phyloP scores from a whole-genome alignment of 192 early-diverging fungal species.

The Coemansia furcata region DNA sequence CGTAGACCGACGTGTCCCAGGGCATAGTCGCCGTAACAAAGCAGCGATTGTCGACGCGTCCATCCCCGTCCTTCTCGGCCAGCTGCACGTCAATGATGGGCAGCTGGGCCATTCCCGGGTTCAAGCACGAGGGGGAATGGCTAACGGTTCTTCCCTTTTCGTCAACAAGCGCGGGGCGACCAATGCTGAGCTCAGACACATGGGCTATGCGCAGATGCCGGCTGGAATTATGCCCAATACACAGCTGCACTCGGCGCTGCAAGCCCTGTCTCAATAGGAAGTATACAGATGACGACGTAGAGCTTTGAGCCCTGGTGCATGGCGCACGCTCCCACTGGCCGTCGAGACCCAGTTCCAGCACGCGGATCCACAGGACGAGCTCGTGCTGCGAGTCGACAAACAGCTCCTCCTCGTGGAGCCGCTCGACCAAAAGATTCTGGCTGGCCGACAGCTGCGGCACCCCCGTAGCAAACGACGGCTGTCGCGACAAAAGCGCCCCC shows the following conservation, averaged over 20 bases:
- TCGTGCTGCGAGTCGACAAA: slow-evolving; percentile 67
- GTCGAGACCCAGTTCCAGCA: slow-evolving; percentile 62
- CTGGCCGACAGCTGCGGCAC: slow-evolving; percentile 17
- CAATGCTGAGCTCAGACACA: slow-evolving; percentile 11
- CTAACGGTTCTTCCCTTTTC: slow-evolving; percentile 51
- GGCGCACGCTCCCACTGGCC: slow-evolving; percentile 56
- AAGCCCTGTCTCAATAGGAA: slow-evolving; percentile 73
- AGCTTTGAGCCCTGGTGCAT: slow-evolving; percentile 1
- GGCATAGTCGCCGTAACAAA: slow-evolving; percentile 56
- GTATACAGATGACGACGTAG: slow-evolving; percentile 6
- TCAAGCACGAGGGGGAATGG: not conserved
- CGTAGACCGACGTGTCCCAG: slow-evolving; percentile 79
- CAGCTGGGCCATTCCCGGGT: slow-evolving; percentile 8
- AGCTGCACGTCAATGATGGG: slow-evolving; percentile 48
- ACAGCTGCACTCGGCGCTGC: slow-evolving; percentile 65
- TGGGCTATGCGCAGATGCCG: slow-evolving; percentile 58
- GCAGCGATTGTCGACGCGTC: slow-evolving; percentile 63
- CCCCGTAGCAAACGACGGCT: not conserved
- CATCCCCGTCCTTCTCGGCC: slow-evolving; percentile 44
- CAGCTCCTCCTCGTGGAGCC: slow-evolving; percentile 60
- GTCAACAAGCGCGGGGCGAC: slow-evolving; percentile 55
- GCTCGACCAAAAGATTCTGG: slow-evolving; percentile 30
- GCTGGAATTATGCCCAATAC: slow-evolving; percentile 67
- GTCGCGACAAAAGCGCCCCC: not conserved
- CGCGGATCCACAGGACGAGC: slow-evolving; percentile 61